Percentiles rank a stretch among this genome's conserved stretches.
phyloP scores from a whole-genome alignment of 306 rosid species.

The Cicer arietinum region DNA sequence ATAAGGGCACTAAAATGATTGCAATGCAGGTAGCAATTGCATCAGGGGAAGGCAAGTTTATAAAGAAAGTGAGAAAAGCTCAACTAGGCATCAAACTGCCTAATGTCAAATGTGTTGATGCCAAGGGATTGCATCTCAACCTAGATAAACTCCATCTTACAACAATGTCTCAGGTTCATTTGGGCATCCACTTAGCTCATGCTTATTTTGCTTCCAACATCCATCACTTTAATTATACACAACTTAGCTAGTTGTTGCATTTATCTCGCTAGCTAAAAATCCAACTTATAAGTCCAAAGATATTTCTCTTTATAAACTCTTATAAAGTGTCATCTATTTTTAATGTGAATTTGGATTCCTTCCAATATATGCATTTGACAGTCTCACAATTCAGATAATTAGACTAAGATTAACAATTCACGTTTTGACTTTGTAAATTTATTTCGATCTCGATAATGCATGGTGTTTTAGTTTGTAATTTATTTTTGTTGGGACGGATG shows the following conservation, averaged over 20 bases:
- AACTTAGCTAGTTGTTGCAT: background rate
- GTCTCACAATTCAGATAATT: background rate
- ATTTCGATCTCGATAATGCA: background rate
- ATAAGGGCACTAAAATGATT: background rate
- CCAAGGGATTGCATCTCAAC: slow-evolving; percentile 53
- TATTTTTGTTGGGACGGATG: background rate
- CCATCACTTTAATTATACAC: slow-evolving; percentile 37
- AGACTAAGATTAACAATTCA: background rate
- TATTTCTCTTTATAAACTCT: too few species aligned
- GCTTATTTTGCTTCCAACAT: slow-evolving; percentile 39
- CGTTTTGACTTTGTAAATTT: background rate
- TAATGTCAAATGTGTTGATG: slow-evolving; percentile 60
- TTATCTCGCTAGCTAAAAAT: background rate
- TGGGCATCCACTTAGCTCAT: slow-evolving; percentile 58
- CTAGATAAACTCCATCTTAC: slow-evolving; percentile 68
- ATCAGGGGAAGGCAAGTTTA: slow-evolving; percentile 66
- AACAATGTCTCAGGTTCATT: slow-evolving; percentile 53
- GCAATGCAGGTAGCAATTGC: slow-evolving; percentile 62
- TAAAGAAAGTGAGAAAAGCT: slow-evolving; percentile 59
- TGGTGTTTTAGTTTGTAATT: background rate
- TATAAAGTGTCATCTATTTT: too few species aligned
- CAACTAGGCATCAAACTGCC: slow-evolving; percentile 51
- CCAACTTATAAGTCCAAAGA: too few species aligned
- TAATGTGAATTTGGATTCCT: too few species aligned
- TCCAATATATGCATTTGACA: too few species aligned